Conservation (phyloP, 2,329 filamentous ascomycete species). For the Aspergillus costaricaensis region DNA sequence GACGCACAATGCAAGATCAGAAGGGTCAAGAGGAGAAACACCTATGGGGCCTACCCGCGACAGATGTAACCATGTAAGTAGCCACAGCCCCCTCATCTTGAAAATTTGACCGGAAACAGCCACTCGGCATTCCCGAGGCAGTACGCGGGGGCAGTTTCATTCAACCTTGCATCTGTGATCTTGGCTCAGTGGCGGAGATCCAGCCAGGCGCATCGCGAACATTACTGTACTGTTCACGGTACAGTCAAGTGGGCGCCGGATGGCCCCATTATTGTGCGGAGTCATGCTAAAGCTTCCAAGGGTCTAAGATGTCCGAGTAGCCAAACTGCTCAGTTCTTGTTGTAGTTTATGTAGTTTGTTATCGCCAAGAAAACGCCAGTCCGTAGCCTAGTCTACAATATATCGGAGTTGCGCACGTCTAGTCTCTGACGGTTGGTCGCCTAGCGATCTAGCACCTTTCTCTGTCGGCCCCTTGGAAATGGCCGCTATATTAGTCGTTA, state of each 20-base stretch:
- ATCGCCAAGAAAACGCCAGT: neutral
- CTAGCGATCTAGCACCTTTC: neutral
- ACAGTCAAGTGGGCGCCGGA: neutral
- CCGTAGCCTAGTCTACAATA: no score
- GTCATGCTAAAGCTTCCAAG: constrained; percentile 1
- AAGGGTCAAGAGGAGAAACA: neutral
- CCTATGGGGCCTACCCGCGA: neutral
- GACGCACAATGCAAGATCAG: neutral
- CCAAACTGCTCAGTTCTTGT: neutral
- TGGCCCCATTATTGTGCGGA: constrained; percentile 4
- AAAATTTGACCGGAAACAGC: constrained; percentile 3
- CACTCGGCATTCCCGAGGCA: constrained; percentile 5
- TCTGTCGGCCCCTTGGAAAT: neutral
- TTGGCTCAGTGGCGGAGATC: neutral
- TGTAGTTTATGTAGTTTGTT: neutral
- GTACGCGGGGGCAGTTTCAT: constrained; percentile 1
- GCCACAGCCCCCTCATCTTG: constrained; percentile 2
- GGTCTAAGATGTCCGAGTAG: neutral
- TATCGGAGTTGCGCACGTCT: neutral
- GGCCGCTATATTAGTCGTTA: neutral
- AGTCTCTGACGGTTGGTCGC: neutral
- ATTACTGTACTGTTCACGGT: neutral
- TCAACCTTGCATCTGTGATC: neutral
- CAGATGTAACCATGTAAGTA: neutral
- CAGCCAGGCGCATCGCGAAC: neutral